These are phyloP conservation scores for Fusarium redolens DNA, from an alignment of 2,329 filamentous ascomycete species.

Conservation along the genomic window DNA sequence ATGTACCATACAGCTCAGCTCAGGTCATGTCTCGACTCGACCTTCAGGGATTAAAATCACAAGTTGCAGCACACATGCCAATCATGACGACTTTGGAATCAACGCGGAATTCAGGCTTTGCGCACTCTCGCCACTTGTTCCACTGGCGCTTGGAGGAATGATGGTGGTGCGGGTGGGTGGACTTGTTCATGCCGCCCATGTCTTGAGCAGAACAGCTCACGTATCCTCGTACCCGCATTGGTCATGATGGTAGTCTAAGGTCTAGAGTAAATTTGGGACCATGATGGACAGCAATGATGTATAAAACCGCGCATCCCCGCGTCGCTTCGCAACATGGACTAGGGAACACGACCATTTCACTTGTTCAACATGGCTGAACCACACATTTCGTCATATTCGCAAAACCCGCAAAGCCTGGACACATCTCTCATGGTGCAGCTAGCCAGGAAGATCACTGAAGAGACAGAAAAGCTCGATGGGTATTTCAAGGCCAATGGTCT, in stretches of 20 bases:
- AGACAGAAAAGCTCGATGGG: slow-evolving; percentile 62
- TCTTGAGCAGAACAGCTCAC: slow-evolving; percentile 3
- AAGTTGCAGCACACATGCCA: slow-evolving; percentile 1
- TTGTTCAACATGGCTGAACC: slow-evolving; percentile 35
- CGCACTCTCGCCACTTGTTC: slow-evolving; percentile 14
- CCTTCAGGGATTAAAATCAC: not conserved
- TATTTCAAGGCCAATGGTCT: slow-evolving; percentile 58
- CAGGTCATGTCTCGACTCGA: slow-evolving; percentile 3
- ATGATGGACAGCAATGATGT: slow-evolving; percentile 5
- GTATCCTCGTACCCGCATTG: slow-evolving; percentile 17
- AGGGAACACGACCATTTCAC: not conserved
- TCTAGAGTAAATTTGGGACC: slow-evolving; percentile 3
- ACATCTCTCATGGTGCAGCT: slow-evolving; percentile 57
- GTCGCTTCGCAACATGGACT: not conserved
- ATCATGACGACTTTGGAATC: slow-evolving; percentile 4
- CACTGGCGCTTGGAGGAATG: slow-evolving; percentile 7
- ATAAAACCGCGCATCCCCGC: slow-evolving; percentile 27
- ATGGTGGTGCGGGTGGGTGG: slow-evolving; percentile 16
- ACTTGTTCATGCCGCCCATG: slow-evolving; percentile 3
- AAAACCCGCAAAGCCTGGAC: slow-evolving; percentile 30
- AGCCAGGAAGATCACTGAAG: slow-evolving; percentile 59
- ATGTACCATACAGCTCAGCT: not conserved
- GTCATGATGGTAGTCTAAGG: slow-evolving; percentile 4
- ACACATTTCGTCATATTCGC: slow-evolving; percentile 52
- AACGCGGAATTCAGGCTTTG: not conserved